Percentiles rank a stretch among this genome's conserved stretches.
Evolutionary conservation across 2,329 filamentous ascomycete species (phyloP).

Genomic region (Colletotrichum sp.): DNA sequence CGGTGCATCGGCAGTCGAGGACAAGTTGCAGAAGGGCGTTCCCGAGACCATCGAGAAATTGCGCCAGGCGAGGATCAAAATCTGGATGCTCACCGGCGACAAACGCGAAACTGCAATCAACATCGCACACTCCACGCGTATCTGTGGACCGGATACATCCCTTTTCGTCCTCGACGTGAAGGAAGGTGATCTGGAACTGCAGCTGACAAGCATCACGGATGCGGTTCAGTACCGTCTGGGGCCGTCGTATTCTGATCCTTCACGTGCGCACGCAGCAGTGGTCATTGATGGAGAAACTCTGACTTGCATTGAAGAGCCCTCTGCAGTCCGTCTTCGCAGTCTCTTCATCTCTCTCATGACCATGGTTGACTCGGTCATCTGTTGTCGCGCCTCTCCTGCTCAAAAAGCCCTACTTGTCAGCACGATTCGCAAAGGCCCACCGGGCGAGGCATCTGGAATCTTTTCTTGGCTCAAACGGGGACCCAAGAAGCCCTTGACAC

Average conservation of each 20-base stretch:
- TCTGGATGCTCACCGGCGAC: conserved; percentile 94
- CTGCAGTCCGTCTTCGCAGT: conserved; percentile 40
- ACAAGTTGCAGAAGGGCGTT: conserved; percentile 86
- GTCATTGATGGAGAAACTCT: conserved; percentile 88
- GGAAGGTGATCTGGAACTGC: conserved; percentile 67
- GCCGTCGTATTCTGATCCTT: background rate
- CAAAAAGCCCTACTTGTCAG: conserved; percentile 88
- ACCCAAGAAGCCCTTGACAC: conserved; percentile 65
- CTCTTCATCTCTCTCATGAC: conserved; percentile 83
- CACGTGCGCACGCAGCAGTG: conserved; percentile 70
- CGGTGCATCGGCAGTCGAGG: conserved; percentile 87
- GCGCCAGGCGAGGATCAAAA: conserved; percentile 82
- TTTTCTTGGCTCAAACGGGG: conserved; percentile 41
- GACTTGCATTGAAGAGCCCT: conserved; percentile 68
- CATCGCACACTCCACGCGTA: conserved; percentile 75
- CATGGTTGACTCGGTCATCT: conserved; percentile 86
- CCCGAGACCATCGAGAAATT: conserved; percentile 86
- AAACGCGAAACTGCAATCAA: conserved; percentile 89
- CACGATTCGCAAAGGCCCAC: conserved; percentile 76
- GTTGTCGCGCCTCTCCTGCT: conserved; percentile 86
- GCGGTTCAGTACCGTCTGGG: conserved; percentile 65
- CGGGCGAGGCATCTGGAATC: conserved; percentile 47
- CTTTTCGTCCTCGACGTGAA: conserved; percentile 76
- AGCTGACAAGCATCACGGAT: conserved; percentile 68
- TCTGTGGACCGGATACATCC: conserved; percentile 76